Evolutionary conservation across 768 basidiomycete species (phyloP).

Genomic region (Suillus alpinus): DNA sequence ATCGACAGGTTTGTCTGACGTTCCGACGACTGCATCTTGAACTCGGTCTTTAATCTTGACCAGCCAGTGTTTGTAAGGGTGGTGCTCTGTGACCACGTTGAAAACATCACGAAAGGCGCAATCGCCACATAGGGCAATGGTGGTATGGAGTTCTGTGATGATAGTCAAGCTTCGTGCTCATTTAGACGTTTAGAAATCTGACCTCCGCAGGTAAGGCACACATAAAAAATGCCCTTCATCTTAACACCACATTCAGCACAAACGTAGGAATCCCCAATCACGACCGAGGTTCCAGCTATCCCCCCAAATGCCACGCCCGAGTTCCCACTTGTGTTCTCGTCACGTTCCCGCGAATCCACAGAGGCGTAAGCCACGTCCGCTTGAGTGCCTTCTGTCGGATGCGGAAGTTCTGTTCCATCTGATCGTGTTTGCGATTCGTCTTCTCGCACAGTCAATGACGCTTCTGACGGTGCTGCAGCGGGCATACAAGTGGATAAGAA

Average conservation of each 20-base stretch:
- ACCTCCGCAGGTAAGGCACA: background rate
- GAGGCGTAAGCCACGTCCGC: background rate
- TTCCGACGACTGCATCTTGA: background rate
- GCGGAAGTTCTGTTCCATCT: background rate
- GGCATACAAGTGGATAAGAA: background rate
- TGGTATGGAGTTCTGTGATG: background rate
- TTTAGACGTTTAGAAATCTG: background rate
- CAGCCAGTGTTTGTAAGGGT: background rate
- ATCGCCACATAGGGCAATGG: background rate
- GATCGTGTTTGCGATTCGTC: background rate
- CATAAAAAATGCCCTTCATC: background rate
- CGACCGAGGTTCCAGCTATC: background rate
- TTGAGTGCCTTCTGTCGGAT: background rate
- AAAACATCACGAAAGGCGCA: background rate
- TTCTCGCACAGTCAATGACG: too few relatives aligned
- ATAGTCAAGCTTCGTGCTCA: background rate
- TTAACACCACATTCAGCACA: background rate
- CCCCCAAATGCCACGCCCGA: background rate
- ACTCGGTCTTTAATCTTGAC: background rate
- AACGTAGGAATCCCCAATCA: background rate
- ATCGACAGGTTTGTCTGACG: background rate
- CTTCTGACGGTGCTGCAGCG: background rate
- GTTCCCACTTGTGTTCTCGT: background rate
- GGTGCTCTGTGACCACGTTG: background rate
- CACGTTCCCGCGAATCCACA: background rate